A percentile compares a stretch with the other conserved stretches of the same genome.
These are phyloP conservation scores for Aspergillus proliferans DNA, from an alignment of 2,329 filamentous ascomycete genomes.

Conservation along the genomic window DNA sequence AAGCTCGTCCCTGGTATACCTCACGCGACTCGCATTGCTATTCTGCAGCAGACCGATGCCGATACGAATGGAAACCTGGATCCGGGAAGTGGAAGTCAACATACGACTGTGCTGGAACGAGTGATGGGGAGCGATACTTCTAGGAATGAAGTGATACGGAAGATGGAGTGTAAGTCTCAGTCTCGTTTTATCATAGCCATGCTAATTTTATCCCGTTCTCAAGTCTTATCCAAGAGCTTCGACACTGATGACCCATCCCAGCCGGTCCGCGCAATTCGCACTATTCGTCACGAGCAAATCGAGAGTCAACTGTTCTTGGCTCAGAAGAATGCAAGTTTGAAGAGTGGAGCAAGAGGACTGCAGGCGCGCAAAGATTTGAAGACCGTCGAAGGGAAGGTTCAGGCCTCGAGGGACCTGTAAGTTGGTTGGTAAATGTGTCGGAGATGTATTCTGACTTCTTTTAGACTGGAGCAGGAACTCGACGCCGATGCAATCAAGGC, in stretches of 20 bases:
- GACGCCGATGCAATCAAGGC: slow-evolving; percentile 51
- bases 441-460: background rate
- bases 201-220: background rate
- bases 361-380: slow-evolving; percentile 69
- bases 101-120: slow-evolving; percentile 56
- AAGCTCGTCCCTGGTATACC: slow-evolving; percentile 73
- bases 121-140: slow-evolving; percentile 52
- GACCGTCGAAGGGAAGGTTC: slow-evolving; percentile 60
- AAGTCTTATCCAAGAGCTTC: slow-evolving; percentile 55
- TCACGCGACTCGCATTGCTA: slow-evolving; percentile 57
- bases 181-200: background rate
- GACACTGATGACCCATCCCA: slow-evolving; percentile 52
- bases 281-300: slow-evolving; percentile 57
- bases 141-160: slow-evolving; percentile 51
- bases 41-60: slow-evolving; percentile 61
- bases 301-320: slow-evolving; percentile 60
- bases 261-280: slow-evolving; percentile 56
- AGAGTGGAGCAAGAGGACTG: slow-evolving; percentile 69
- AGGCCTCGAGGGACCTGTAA: slow-evolving; percentile 51
- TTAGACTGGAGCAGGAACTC: slow-evolving; percentile 51
- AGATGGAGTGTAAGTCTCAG: slow-evolving; percentile 50
- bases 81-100: slow-evolving; percentile 5
- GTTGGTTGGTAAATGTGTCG: slow-evolving; percentile 9
- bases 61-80: slow-evolving; percentile 13
- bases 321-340: slow-evolving; percentile 65